Evolutionary conservation across 1,284 basidiomycete species (phyloP), one percentile per base, ranked within the genome.

Genomic region (Leccinum subspadiceum): DNA sequence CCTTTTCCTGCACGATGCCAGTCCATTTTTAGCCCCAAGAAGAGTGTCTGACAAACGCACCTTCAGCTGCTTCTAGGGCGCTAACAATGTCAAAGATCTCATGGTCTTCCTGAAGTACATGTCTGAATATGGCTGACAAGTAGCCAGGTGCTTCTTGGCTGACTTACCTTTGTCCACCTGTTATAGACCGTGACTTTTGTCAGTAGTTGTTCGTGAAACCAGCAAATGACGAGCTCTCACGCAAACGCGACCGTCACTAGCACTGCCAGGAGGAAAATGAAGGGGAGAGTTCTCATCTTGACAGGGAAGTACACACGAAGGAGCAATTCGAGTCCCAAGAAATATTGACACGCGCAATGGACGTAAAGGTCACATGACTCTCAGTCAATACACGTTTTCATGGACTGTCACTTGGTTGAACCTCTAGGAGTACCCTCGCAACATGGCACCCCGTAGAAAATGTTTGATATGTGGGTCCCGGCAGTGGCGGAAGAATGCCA

Each of bases 81-180:
- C 84, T 84, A 60, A 97, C 94, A n/a, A 98, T 82, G 77, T 97
- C 95, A 70, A 98, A 98, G 57, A 98, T 95, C 76, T 98, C 95
- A 79, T 95, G 83, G 78, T 96, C 93, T 75, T 94, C 90, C 87
- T 94, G 66, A 59, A 35, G 60, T 46, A 26, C 10, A 60, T 24
- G 51, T 56, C 31, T 53, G 55, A 61, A 54, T 60, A 51, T 54
- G 20, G 61, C 59, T 63, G 17, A 60, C 56, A 63, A 33, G 33
- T 41, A 49, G 44, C 26, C 15, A 56, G 56, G 5, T 20, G 31
- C 35, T 39, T 24, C 8, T 26, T 26, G 54, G 33, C 46, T 60
- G 31, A 69, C 75, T 63, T 61, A 87, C 87, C 75, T 89, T 90
- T 54, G 86, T 84, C 87, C 87, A 89, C 65, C 88, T 89, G 54